Conservation (phyloP, 345 rosid species). For the Gossypium sturtianum region DNA sequence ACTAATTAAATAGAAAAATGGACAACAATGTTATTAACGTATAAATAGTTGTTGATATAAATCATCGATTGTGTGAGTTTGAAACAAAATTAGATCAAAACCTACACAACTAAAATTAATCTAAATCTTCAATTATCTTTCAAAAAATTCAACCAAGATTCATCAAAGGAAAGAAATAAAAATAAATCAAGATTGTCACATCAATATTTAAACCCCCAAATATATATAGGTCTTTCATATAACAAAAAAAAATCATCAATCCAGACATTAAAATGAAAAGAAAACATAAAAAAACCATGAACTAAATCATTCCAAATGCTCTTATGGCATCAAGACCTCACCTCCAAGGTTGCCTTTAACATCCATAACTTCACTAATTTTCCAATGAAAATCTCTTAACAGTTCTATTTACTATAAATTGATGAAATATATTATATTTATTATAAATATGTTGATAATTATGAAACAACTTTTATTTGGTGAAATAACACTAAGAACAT, state of each 20-base stretch:
- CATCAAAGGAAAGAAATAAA: background rate
- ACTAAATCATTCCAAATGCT: background rate
- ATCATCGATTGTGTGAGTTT: background rate
- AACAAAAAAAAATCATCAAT: background rate
- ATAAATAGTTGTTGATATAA: background rate
- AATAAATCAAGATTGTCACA: background rate
- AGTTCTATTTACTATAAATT: no score
- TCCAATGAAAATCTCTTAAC: background rate
- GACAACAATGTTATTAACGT: background rate
- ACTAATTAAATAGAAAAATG: background rate
- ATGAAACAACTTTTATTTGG: background rate
- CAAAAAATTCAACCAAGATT: background rate
- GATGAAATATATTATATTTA: background rate
- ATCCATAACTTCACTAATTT: background rate
- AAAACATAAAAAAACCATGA: background rate
- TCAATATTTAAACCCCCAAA: background rate
- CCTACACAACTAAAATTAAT: background rate
- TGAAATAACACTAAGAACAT: background rate
- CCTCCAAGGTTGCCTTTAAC: background rate
- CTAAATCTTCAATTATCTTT: background rate
- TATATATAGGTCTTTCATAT: background rate
- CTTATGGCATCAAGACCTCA: constrained; percentile 1
- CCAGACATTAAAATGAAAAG: background rate
- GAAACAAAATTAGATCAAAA: background rate
- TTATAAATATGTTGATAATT: background rate